Evolutionary conservation across 345 rosid species (phyloP), one percentile per base, ranked within the genome.

Genomic region (Salix arbutifolia): DNA sequence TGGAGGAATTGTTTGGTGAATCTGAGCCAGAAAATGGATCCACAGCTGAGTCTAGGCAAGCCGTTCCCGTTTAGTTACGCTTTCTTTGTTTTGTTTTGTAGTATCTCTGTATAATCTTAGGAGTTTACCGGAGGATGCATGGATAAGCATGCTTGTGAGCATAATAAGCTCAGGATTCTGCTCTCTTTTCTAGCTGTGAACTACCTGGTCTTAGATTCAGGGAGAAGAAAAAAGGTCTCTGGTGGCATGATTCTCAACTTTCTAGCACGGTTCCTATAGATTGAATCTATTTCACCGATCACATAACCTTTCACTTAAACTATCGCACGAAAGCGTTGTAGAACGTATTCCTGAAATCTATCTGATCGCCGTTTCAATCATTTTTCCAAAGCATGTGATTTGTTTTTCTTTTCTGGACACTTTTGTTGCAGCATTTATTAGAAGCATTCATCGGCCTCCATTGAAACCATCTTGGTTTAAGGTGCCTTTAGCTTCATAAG

Each of bases 1-100:
- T 89, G 19, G 93, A 91, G 61, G 93, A 89, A 44, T 61, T 91
- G 28, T 81, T 91, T 53, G 87, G 92, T 5, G 96, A 89, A 83
- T 65, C 69, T 19, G 70, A 70, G 19, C 74, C 76, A 67, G 89
- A 83, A 38, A 67, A 78, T 17, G 79, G 10, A 62, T 65, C 65
- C 9, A 12, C 46, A 68, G 40, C 72, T 17, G 50, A 44, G 30
- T 28, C 75, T 25, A 50, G 61, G 44, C 70, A 31, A 53, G 44
- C 40, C 6, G 14, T n/a, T 61, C 48, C 56, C 58, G 79, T 46
- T 71, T 77, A 74, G 69, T 64, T 35, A 16, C 50, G 33, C 21
- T 67, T 72, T 40, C 11, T 69, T 48, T n/a, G n/a, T n/a, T n/a
- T 1, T 26, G 1, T 17, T 14, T 19, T 19, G 18, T 35, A 28